A percentile compares a stretch with the other conserved stretches of the same genome.
phyloP scores from a whole-genome alignment of 768 basidiomycete genomes.

The Infundibulicybe gibba region DNA sequence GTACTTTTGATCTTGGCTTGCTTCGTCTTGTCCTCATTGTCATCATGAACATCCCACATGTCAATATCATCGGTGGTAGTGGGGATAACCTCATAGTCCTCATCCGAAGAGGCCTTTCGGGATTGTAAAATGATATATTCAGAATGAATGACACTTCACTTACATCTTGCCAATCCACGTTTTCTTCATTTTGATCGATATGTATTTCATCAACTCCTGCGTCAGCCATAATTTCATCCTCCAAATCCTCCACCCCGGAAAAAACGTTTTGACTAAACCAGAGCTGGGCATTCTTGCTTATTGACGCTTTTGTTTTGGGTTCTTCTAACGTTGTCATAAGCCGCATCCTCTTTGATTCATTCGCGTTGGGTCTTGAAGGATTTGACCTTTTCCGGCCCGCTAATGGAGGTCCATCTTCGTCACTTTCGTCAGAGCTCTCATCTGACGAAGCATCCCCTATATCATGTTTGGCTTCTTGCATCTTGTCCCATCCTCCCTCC shows the following conservation, averaged over 20 bases:
- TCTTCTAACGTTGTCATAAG: constrained; percentile 46
- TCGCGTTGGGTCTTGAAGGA: constrained; percentile 12
- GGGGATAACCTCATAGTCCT: constrained; percentile 76
- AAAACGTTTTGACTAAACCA: constrained; percentile 98
- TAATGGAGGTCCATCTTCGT: constrained; percentile 20
- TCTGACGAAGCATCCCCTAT: constrained; percentile 48
- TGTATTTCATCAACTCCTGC: constrained; percentile 20
- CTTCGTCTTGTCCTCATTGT: constrained; percentile 69
- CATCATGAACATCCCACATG: constrained; percentile 81
- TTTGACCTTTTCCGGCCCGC: constrained; percentile 44
- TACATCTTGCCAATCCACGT: constrained; percentile 22
- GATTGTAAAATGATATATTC: background rate
- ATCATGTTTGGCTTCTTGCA: constrained; percentile 52
- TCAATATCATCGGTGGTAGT: constrained; percentile 55
- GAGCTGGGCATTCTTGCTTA: constrained; percentile 64
- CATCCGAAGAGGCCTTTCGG: constrained; percentile 26
- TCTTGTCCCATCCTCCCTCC: constrained; percentile 70
- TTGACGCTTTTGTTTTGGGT: constrained; percentile 24
- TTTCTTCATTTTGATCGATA: constrained; percentile 17
- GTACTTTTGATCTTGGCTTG: constrained; percentile 64
- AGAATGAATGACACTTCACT: constrained; percentile 1
- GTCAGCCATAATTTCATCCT: constrained; percentile 24
- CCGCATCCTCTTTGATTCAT: constrained; percentile 43
- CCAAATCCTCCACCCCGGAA: constrained; percentile 52
- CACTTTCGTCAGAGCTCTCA: constrained; percentile 45